Conservation (phyloP, 306 rosid genomes). For the Trifolium fragiferum region DNA sequence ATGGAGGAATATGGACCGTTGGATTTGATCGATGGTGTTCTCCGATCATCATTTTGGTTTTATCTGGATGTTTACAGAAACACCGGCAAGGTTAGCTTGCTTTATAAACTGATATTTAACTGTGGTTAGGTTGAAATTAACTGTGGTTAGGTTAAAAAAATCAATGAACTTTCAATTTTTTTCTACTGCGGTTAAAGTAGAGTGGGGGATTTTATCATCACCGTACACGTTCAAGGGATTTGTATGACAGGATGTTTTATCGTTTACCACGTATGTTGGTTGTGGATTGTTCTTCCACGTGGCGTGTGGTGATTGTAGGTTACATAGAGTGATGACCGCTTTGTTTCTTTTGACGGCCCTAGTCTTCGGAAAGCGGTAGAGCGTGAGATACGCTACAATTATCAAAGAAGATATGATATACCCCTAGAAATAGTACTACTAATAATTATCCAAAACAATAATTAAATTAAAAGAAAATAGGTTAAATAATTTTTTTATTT, state of each 20-base stretch:
- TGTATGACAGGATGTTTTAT: constrained; percentile 19
- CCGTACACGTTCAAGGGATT: background rate
- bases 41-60: constrained; percentile 71
- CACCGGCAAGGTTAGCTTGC: constrained; percentile 41
- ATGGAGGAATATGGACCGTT: constrained; percentile 76
- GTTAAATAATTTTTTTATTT: too few relatives aligned
- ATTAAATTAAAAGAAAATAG: too few relatives aligned
- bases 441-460: too few relatives aligned
- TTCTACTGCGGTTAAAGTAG: constrained; percentile 56
- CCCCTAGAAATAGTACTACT: too few relatives aligned
- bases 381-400: constrained; percentile 39
- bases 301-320: constrained; percentile 4
- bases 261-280: constrained; percentile 24
- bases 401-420: too few relatives aligned
- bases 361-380: constrained; percentile 43
- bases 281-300: constrained; percentile 21
- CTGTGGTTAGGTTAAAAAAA: constrained; percentile 54
- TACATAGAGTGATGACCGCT: background rate
- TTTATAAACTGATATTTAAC: constrained; percentile 56
- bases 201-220: constrained; percentile 5
- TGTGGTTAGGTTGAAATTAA: constrained; percentile 48
- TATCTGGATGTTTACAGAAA: constrained; percentile 46
- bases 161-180: constrained; percentile 27
- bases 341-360: constrained; percentile 37
- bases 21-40: constrained; percentile 71